Conservation (phyloP, 768 basidiomycete genomes). For the Mycena pura region DNA sequence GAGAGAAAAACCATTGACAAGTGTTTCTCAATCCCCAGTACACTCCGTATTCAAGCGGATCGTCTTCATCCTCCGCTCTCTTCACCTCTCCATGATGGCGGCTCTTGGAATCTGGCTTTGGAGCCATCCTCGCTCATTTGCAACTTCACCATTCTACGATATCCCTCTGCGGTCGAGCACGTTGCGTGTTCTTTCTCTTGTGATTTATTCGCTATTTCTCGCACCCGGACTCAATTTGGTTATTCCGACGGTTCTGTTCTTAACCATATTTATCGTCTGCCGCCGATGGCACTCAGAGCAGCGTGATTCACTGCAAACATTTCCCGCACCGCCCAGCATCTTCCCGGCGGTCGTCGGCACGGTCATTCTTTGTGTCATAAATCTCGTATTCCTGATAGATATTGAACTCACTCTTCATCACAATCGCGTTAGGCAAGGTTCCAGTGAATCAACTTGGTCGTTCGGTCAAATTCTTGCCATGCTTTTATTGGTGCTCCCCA, state of each 20-base stretch:
- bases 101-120: neutral
- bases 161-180: no score
- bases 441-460: neutral
- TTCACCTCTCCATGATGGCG: neutral
- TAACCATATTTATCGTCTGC: no score
- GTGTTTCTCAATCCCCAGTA: no score
- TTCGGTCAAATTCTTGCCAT: neutral
- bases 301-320: no score
- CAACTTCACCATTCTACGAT: no score
- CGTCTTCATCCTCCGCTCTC: neutral
- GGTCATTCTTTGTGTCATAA: neutral
- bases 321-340: no score
- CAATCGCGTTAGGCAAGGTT: neutral
- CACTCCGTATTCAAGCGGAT: neutral
- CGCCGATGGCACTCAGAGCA: no score
- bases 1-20: no score
- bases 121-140: neutral
- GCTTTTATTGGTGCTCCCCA: neutral
- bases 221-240: no score
- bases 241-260: no score
- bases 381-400: neutral
- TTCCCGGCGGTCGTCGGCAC: neutral
- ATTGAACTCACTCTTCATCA: neutral
- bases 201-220: no score
- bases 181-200: no score